phyloP scores from a whole-genome alignment of 139 green algal species.

The Coelastrella sp. region DNA sequence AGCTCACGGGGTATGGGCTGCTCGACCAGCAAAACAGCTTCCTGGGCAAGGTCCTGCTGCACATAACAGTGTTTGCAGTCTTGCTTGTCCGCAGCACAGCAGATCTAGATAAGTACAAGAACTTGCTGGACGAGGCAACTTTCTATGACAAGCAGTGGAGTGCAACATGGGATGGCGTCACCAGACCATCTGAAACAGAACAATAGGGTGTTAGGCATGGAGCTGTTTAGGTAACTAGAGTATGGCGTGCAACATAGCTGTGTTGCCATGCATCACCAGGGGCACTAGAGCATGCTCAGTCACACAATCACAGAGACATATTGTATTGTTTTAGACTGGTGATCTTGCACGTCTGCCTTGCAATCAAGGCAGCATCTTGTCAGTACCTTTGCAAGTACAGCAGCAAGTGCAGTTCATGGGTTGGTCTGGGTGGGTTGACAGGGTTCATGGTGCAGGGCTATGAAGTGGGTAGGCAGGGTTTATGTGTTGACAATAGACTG shows the following conservation, averaged over 20 bases:
- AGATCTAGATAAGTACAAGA: slow-evolving; percentile 85
- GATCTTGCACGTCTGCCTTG: too few species aligned
- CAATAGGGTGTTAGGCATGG: not conserved
- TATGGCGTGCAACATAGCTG: too few species aligned
- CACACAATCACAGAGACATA: too few species aligned
- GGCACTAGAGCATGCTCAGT: too few species aligned
- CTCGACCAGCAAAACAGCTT: slow-evolving; percentile 93
- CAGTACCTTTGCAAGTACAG: not conserved
- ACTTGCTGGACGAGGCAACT: slow-evolving; percentile 90
- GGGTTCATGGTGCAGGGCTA: not conserved
- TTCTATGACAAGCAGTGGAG: slow-evolving; percentile 92
- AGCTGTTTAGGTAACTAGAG: too few species aligned
- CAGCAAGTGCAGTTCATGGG: not conserved
- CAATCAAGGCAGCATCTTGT: not conserved
- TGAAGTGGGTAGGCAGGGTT: not conserved
- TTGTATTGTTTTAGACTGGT: too few species aligned
- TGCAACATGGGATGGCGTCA: slow-evolving; percentile 80
- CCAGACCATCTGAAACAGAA: slow-evolving; percentile 77
- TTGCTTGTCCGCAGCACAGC: slow-evolving; percentile 75
- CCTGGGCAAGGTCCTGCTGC: slow-evolving; percentile 90
- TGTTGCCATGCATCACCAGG: too few species aligned
- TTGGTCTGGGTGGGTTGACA: not conserved
- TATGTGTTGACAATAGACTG: too few species aligned
- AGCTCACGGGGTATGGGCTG: slow-evolving; percentile 82
- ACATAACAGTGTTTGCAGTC: slow-evolving; percentile 86